These are phyloP conservation scores for Mycena haematopus DNA, from an alignment of 768 basidiomycete genomes.

Conservation along the genomic window DNA sequence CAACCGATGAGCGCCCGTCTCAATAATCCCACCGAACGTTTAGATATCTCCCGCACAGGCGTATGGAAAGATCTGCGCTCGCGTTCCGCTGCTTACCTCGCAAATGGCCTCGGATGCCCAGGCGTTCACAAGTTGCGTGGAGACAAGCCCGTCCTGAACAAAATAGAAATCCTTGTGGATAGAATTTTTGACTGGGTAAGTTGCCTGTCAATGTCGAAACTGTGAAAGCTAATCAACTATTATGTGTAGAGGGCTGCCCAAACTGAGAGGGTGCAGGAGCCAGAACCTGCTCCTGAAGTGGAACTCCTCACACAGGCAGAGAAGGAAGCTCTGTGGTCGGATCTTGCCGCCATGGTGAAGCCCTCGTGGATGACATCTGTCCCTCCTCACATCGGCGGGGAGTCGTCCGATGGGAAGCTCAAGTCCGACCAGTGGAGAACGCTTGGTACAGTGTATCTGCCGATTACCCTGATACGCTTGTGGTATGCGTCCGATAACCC, in stretches of 20 bases:
- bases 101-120: neutral
- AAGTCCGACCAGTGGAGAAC: conserved; percentile 42
- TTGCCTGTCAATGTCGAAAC: neutral
- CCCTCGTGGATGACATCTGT: conserved; percentile 21
- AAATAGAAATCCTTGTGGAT: neutral
- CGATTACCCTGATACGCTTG: conserved; percentile 36
- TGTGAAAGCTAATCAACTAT: neutral
- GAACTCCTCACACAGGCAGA: neutral
- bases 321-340: conserved; percentile 8
- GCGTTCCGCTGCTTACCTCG: neutral
- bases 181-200: neutral
- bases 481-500: conserved; percentile 31
- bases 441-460: conserved; percentile 35
- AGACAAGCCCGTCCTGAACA: too few species aligned
- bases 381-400: conserved; percentile 13
- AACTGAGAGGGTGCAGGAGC: neutral
- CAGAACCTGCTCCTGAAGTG: neutral
- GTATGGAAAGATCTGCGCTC: neutral
- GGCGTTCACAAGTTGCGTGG: neutral
- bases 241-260: neutral
- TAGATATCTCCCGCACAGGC: neutral
- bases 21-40: neutral
- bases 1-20: neutral
- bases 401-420: conserved; percentile 34
- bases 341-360: conserved; percentile 6